Percentiles rank a stretch among this genome's conserved stretches.
Conservation (phyloP, 345 rosid genomes). For the Anastatica hierochuntica region DNA sequence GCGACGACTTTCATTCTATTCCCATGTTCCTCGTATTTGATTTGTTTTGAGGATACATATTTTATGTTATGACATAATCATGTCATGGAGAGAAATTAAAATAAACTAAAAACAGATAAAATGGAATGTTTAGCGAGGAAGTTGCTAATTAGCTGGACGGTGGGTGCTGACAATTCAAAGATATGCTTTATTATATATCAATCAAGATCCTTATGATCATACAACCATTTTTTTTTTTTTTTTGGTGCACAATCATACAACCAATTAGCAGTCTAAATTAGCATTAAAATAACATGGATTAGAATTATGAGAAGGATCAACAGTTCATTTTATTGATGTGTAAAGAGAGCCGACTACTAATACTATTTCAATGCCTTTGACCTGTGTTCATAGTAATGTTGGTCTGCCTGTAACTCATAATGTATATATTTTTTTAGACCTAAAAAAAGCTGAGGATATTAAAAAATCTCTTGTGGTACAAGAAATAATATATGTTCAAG, state of each 20-base stretch:
- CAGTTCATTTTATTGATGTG: neutral
- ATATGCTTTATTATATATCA: conserved; percentile 9
- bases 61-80: neutral
- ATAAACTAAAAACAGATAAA: neutral
- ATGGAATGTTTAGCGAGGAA: neutral
- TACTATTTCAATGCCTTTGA: neutral
- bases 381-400: neutral
- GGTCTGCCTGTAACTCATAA: no score
- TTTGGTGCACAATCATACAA: conserved; percentile 10
- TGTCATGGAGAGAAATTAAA: neutral
- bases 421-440: no score
- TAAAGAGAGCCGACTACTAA: neutral
- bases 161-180: conserved; percentile 18
- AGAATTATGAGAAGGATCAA: neutral
- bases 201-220: no score
- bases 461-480: no score
- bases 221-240: no score
- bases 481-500: no score
- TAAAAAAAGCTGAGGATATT: no score
- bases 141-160: no score
- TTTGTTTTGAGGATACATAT: neutral
- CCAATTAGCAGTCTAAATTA: no score
- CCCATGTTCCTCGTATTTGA: conserved; percentile 16
- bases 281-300: neutral
- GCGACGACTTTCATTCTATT: neutral